A percentile compares a stretch with the other conserved stretches of the same genome.
Evolutionary conservation across 2,329 filamentous ascomycete species (phyloP).

Genomic region (Boeremia lycopersici): DNA sequence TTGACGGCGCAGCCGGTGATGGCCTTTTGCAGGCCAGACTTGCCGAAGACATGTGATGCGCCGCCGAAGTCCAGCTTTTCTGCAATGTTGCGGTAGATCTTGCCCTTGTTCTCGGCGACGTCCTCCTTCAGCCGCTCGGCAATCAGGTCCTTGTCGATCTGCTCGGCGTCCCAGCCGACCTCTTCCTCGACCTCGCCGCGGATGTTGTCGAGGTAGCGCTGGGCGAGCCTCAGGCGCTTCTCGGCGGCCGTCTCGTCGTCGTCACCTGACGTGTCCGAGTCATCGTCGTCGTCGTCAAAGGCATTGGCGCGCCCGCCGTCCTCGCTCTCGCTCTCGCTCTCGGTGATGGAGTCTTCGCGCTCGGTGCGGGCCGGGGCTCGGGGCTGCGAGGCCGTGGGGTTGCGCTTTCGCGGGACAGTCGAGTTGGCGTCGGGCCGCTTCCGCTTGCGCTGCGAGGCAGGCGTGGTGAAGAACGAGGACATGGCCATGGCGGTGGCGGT

Average conservation of each 20-base stretch:
- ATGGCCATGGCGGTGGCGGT: slow-evolving; percentile 25
- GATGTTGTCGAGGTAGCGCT: slow-evolving; percentile 91
- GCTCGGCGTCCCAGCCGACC: slow-evolving; percentile 87
- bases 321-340: slow-evolving; percentile 73
- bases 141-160: slow-evolving; percentile 91
- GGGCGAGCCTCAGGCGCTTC: slow-evolving; percentile 81
- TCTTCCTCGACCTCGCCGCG: slow-evolving; percentile 75
- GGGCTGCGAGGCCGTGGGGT: slow-evolving; percentile 53
- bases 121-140: slow-evolving; percentile 86
- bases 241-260: slow-evolving; percentile 90
- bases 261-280: slow-evolving; percentile 67
- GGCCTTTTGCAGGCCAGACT: slow-evolving; percentile 76
- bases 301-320: slow-evolving; percentile 62
- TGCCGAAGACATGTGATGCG: slow-evolving; percentile 74
- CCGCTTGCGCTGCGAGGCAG: slow-evolving; percentile 86
- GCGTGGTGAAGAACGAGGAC: slow-evolving; percentile 93
- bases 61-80: slow-evolving; percentile 71
- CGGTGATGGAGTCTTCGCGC: slow-evolving; percentile 82
- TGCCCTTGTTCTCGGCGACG: slow-evolving; percentile 87
- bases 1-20: slow-evolving; percentile 82
- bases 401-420: slow-evolving; percentile 66
- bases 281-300: slow-evolving; percentile 44
- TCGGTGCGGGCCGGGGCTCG: slow-evolving; percentile 50
- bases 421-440: slow-evolving; percentile 66
- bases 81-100: slow-evolving; percentile 82